These are phyloP conservation scores for Magnolia officinalis DNA, from an alignment of 164 flowering plant species.

Conservation along the genomic window DNA sequence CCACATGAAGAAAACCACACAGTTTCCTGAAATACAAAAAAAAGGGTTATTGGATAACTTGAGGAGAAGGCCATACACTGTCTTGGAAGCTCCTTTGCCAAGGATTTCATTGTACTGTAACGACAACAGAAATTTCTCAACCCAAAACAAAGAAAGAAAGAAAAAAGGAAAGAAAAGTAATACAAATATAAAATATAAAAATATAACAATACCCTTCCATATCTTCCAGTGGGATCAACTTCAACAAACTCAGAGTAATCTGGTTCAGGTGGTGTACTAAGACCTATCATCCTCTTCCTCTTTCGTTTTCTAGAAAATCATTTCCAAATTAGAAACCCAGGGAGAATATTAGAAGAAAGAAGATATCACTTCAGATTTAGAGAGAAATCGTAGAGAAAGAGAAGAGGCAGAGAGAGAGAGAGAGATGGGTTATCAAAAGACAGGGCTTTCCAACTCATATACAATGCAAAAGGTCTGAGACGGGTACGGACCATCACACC, in stretches of 20 bases:
- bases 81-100: conserved; percentile 95
- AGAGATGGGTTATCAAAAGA: not conserved
- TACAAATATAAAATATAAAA: not conserved
- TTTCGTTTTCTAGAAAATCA: not conserved
- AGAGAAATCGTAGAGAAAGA: not conserved
- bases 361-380: not conserved
- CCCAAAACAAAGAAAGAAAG: not conserved
- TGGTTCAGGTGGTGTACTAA: conserved; percentile 22
- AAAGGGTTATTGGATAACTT: conserved; percentile 1
- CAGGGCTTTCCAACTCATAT: conserved; percentile 1
- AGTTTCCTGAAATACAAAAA: not conserved
- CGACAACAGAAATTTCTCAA: conserved; percentile 6
- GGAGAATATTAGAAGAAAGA: not conserved
- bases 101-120: conserved; percentile 84
- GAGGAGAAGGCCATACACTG: conserved; percentile 57
- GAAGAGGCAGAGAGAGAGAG: not conserved
- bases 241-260: conserved; percentile 62
- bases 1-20: not conserved
- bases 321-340: not conserved
- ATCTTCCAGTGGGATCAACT: conserved; percentile 98
- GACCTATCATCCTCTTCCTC: conserved; percentile 35
- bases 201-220: conserved; percentile 55
- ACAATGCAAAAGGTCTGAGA: not conserved
- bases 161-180: not conserved
- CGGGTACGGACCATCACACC: not conserved